A percentile compares a stretch with the other conserved stretches of the same genome.
Conservation (phyloP, 495 filamentous ascomycete species). For the Astrocystis sublimbata region DNA sequence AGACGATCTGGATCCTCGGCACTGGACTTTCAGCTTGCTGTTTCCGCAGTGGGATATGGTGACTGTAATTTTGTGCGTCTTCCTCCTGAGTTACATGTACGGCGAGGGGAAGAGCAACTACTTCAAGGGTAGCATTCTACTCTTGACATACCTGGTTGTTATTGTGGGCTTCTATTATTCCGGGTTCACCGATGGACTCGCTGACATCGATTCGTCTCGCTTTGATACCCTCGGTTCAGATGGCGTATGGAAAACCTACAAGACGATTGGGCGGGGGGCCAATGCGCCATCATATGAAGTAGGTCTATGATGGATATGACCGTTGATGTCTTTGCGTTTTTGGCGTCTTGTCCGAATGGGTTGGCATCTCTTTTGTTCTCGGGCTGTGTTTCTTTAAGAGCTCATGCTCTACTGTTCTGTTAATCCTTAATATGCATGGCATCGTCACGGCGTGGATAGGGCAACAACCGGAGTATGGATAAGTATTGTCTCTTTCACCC, state of each 20-base stretch:
- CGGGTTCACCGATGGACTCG: slow-evolving; percentile 60
- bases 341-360: background rate
- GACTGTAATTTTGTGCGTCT: slow-evolving; percentile 95
- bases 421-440: slow-evolving; percentile 6
- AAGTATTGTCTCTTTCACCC: background rate
- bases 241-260: slow-evolving; percentile 52
- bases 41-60: slow-evolving; percentile 99
- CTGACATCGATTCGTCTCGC: slow-evolving; percentile 58
- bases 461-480: slow-evolving; percentile 10
- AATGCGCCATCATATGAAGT: slow-evolving; percentile 28
- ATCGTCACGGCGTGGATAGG: background rate
- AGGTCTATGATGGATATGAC: slow-evolving; percentile 29
- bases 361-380: background rate
- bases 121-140: slow-evolving; percentile 89
- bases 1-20: slow-evolving; percentile 55
- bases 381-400: background rate
- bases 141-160: slow-evolving; percentile 92
- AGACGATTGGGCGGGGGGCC: slow-evolving; percentile 51
- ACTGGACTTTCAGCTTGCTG: slow-evolving; percentile 87
- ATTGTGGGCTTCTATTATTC: slow-evolving; percentile 89
- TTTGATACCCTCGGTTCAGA: slow-evolving; percentile 66
- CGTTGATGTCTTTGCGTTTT: background rate
- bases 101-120: slow-evolving; percentile 97
- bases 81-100: slow-evolving; percentile 95
- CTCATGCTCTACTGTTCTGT: background rate